Evolutionary conservation across 2,329 filamentous ascomycete species (phyloP), one percentile per base, ranked within the genome.

Genomic region (Venturiaceae sp.): DNA sequence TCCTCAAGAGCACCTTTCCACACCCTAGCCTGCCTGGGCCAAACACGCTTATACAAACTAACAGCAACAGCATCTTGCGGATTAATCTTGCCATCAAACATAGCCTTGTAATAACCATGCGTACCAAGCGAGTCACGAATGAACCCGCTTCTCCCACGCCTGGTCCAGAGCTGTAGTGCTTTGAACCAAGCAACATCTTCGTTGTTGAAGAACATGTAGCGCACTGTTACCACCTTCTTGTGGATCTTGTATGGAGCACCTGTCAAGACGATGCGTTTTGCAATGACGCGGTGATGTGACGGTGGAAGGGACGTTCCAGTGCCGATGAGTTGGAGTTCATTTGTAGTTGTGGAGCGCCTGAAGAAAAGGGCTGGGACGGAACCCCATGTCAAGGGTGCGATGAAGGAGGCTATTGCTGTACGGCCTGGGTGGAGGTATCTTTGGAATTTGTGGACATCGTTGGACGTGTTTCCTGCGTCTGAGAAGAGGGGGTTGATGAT

Each of bases 81-180:
- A 72, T 96, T 97, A 71, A 99, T 92, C 70, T 88, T 89, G 13
- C 86, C 90, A 71, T 99, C 95, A 75, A 99, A 99, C 1, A 88
- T 96, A 13, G 94, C 94, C 80, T 99, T 99, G 82, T 97, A 97
- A 77, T 99, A 99, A n/a, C 94, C 94, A 73, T 99, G 94, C 36
- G 94, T 99, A 66, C 94, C 94, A 54, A 99, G 76, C 60, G 87
- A 82, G 77, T 99, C 94, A 79, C 96, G 96, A 77, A 99, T 84
- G 71, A 86, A 96, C 8, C 94, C 94, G 64, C 84, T 89, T 62
- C 94, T 80, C 6, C 94, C 94, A 32, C 92, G 78, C 76, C 84
- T 89, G 5, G 94, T 99, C 92, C 92, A 99, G 63, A 99, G 75
- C 61, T 94, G 92, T 69, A 99, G 72, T 0, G 92, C 92, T 77